Base-by-base conservation (phyloP, 805 yeast species). In the Candida maris region DNA sequence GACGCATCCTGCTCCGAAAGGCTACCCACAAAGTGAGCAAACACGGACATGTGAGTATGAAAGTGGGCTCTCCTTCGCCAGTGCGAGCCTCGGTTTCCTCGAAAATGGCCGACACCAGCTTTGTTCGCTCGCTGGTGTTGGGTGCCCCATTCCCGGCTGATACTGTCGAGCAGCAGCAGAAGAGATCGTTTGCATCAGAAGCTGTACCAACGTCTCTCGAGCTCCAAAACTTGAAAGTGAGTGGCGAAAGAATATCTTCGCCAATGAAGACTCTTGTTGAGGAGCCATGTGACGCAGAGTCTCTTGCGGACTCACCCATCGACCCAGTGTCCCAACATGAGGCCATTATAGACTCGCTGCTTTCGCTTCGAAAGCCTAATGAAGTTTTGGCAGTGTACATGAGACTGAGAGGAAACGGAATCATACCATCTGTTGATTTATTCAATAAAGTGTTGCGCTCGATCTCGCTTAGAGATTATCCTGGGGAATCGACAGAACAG, bases 371-470 rank as follows among this genome's bases (percentile, higher is more conserved):
- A n/a, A 59, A 56, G 34, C 42, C 48, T 15, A 61, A 62, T 37
- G 68, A 63, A 41, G 54, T 63, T 5, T 38, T 61, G 27, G 62
- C 68, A 2, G 38, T 62, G 5, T 63, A 52, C 31, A 31, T 41
- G 26, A 50, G 60, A 40, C 40, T 60, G 43, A 53, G 63, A 39
- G 53, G 54, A 5, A 58, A 52, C 32, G 58, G 57, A 6, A 46
- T 70, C 4, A 49, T 73, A 2, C 85, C 85, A 19, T 62, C 77
- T 6, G 53, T 75, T 5, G 70, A 67, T 3, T 56, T 68, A 2
- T 83, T 75, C 59, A 73, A 75, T 41, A 60, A 70, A 13, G 77
- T 82, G 4, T 59, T 83, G 29, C 56, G 61, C 15, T 78, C 88
- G 1, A 68, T 83, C 8, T 57, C 71, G 10, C 42, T 56, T 28